Evolutionary conservation across 139 green algal species (phyloP).

Genomic region (Chlorella sorokiniana): DNA sequence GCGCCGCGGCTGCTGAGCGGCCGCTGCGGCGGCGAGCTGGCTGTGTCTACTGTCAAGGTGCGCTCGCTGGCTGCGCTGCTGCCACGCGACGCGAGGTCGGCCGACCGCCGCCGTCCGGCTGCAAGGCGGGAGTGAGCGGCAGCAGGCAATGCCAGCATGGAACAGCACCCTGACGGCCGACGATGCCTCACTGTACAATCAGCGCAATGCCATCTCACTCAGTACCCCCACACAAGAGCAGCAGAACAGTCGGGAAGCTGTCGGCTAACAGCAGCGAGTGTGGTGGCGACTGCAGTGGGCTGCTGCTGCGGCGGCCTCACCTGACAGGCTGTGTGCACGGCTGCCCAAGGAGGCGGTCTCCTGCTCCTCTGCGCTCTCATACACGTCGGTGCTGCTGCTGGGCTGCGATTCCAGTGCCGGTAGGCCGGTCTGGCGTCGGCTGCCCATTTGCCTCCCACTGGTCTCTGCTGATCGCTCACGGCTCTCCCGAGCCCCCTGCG

Average conservation of each 20-base stretch:
- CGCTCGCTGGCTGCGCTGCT: conserved; percentile 16
- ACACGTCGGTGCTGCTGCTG: conserved; percentile 1
- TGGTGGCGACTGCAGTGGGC: neutral
- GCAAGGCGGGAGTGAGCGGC: neutral
- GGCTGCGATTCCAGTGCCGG: neutral
- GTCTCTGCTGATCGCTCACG: too few relatives aligned
- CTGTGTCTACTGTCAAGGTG: neutral
- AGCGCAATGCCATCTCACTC: neutral
- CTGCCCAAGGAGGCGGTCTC: neutral
- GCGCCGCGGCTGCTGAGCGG: neutral
- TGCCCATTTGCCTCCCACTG: neutral
- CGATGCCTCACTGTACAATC: too few relatives aligned
- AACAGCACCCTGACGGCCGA: neutral
- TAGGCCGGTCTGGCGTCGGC: neutral
- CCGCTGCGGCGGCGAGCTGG: neutral
- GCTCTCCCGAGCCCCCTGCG: too few relatives aligned
- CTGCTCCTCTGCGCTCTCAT: conserved; percentile 11
- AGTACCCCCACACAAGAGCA: too few relatives aligned
- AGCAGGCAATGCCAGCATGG: neutral
- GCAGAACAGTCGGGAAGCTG: too few relatives aligned
- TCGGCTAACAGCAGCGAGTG: neutral
- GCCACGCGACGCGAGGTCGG: neutral
- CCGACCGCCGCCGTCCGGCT: neutral
- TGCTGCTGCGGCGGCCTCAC: neutral
- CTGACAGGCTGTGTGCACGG: conserved; percentile 3